phyloP scores from a whole-genome alignment of 768 basidiomycete species.

The Mycena venus region DNA sequence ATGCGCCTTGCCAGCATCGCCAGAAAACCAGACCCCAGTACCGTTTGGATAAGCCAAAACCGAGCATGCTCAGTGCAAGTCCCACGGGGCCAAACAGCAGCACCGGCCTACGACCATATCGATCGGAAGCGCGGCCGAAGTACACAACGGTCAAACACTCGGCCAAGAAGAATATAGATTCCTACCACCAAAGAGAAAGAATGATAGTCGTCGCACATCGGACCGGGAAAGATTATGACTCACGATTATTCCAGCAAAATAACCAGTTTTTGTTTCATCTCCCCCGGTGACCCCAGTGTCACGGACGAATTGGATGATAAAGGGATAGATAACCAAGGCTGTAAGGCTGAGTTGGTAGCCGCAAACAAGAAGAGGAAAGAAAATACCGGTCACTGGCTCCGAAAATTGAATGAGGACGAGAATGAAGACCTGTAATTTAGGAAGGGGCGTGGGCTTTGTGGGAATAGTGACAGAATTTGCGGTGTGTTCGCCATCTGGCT shows the following conservation, averaged over 20 bases:
- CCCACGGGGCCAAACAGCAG: constrained; percentile 49
- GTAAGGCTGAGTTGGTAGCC: background rate
- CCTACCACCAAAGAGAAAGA: constrained; percentile 22
- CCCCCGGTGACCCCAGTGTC: constrained; percentile 52
- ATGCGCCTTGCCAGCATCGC: constrained; percentile 47
- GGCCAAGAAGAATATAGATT: constrained; percentile 45
- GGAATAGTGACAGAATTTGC: too few species aligned
- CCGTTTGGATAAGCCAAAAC: constrained; percentile 47
- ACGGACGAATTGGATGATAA: constrained; percentile 53
- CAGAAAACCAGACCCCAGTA: constrained; percentile 47
- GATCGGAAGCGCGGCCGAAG: constrained; percentile 45
- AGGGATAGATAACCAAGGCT: constrained; percentile 56
- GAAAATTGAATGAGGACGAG: background rate
- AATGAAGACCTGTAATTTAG: constrained; percentile 39
- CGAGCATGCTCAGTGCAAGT: constrained; percentile 45
- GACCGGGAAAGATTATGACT: constrained; percentile 30
- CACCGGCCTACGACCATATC: constrained; percentile 28
- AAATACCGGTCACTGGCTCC: constrained; percentile 40
- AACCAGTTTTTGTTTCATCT: constrained; percentile 54
- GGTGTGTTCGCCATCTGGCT: too few species aligned
- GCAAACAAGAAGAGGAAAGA: background rate
- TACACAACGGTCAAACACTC: constrained; percentile 39
- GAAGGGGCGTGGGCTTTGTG: constrained; percentile 45
- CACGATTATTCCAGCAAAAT: constrained; percentile 58
- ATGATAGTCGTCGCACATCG: background rate